A percentile compares a stretch with the other conserved stretches of the same genome.
Evolutionary conservation across 2,329 filamentous ascomycete species (phyloP).

Genomic region (Pseudocercospora fuligena): DNA sequence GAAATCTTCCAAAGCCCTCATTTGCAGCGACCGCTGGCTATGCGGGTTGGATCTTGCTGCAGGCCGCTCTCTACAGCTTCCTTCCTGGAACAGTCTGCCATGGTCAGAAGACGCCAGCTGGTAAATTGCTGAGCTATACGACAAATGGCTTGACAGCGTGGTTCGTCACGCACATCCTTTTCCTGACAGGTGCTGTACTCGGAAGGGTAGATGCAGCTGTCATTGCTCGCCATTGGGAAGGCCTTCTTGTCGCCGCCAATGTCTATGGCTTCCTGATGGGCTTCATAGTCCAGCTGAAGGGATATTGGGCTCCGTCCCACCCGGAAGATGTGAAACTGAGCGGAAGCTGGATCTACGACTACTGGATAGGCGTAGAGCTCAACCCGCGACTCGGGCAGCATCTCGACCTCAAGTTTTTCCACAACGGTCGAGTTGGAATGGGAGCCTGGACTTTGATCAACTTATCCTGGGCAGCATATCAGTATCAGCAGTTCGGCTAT

Average conservation of each 20-base stretch:
- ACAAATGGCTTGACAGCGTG: slow-evolving; percentile 26
- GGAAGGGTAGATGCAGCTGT: slow-evolving; percentile 21
- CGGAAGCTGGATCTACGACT: slow-evolving; percentile 28
- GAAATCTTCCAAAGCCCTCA: slow-evolving; percentile 14
- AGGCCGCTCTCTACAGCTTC: slow-evolving; percentile 18
- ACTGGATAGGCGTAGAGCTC: slow-evolving; percentile 28
- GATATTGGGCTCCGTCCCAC: slow-evolving; percentile 23
- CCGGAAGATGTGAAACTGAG: slow-evolving; percentile 27
- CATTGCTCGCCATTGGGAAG: slow-evolving; percentile 28
- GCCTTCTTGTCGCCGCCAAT: slow-evolving; percentile 27
- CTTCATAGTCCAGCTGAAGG: slow-evolving; percentile 25
- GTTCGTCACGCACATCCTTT: slow-evolving; percentile 23
- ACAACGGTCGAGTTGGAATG: slow-evolving; percentile 26
- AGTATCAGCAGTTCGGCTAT: slow-evolving; percentile 25
- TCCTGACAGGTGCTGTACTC: slow-evolving; percentile 18
- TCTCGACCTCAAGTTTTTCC: slow-evolving; percentile 28
- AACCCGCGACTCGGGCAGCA: slow-evolving; percentile 26
- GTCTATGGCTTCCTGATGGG: slow-evolving; percentile 25
- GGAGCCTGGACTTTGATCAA: slow-evolving; percentile 32
- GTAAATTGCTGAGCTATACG: slow-evolving; percentile 17
- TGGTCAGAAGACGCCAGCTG: slow-evolving; percentile 20
- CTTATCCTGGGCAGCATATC: slow-evolving; percentile 27
- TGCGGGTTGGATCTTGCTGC: slow-evolving; percentile 17
- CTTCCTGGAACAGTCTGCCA: slow-evolving; percentile 17
- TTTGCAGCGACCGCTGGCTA: slow-evolving; percentile 15